Conservation (phyloP, 2,329 filamentous ascomycete species). For the Nigrospora osmanthi region DNA sequence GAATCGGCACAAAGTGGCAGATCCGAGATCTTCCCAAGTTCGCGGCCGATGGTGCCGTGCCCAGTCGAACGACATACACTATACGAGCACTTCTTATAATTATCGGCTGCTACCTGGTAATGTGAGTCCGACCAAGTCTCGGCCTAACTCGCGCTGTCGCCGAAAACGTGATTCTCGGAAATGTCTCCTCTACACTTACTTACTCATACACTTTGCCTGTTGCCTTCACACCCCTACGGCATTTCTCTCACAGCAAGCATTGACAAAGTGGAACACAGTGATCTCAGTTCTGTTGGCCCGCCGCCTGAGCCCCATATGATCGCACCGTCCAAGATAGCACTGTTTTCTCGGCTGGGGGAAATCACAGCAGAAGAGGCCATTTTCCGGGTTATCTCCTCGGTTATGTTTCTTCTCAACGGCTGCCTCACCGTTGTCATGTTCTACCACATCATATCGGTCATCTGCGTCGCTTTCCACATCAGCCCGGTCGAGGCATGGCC, state of each 20-base stretch:
- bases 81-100: background rate
- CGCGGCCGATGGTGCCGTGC: background rate
- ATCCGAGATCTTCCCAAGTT: background rate
- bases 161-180: no score
- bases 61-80: background rate
- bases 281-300: background rate
- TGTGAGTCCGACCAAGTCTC: background rate
- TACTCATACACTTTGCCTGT: no score
- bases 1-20: slow-evolving; percentile 1
- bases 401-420: background rate
- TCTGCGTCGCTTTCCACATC: background rate
- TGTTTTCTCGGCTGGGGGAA: background rate
- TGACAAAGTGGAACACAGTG: background rate
- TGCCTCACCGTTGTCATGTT: background rate
- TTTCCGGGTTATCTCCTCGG: background rate
- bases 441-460: background rate
- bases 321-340: background rate
- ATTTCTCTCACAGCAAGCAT: background rate
- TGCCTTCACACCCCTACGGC: no score
- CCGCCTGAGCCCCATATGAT: background rate
- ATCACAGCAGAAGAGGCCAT: background rate
- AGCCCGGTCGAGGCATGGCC: background rate
- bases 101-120: background rate
- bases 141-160: background rate
- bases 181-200: no score